Base-by-base conservation (phyloP, 2,329 filamentous ascomycete species). In the Aspergillus pseudoviridinutans region DNA sequence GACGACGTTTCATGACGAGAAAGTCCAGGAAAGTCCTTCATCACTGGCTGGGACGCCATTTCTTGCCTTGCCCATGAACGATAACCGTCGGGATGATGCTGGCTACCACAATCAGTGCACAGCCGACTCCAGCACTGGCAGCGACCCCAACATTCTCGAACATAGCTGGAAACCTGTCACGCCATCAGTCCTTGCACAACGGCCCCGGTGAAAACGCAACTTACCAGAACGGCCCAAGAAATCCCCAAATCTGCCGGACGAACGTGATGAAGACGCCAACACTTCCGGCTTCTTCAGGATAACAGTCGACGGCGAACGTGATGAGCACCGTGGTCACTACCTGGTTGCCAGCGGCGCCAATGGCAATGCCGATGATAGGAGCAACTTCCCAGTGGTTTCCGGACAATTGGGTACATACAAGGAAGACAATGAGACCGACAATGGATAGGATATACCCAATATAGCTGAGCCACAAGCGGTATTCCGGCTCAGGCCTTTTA, bases 261-360 rank as follows among this genome's bases (percentile, higher is more conserved):
- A 86, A 79, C 2, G 79, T 85, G 66, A 87, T 78, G 60, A 85
- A 86, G 0, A 86, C 84, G 17, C 84, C 84, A n/a, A 87, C 77
- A 53, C 79, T 80, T 2, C 79, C 80, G 1, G 82, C 78, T 55
- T 86, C 79, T 41, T 81, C 74, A 0, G 76, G 78, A 63, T 84
- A 81, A 63, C 82, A 84, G 64, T 87, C 84, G 3, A 87, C 79
- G 0, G 84, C 80, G 66, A 73, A 87, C 0, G 85, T 87, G 54
- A 86, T 80, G 57, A 86, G 69, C 1, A 87, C 80, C 0, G 85
- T 87, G 2, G 85, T 87, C 25, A 87, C 78, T 29, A 87, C 79
- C 68, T 87, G 85, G 61, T 86, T 87, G 1, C 85, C 85, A 3
- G 76, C 80, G 0, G 79, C 79, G 0, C 76, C 76, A 57, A 83